Evolutionary conservation across 2,329 filamentous ascomycete species (phyloP).

Genomic region (Escovopsis sp.): DNA sequence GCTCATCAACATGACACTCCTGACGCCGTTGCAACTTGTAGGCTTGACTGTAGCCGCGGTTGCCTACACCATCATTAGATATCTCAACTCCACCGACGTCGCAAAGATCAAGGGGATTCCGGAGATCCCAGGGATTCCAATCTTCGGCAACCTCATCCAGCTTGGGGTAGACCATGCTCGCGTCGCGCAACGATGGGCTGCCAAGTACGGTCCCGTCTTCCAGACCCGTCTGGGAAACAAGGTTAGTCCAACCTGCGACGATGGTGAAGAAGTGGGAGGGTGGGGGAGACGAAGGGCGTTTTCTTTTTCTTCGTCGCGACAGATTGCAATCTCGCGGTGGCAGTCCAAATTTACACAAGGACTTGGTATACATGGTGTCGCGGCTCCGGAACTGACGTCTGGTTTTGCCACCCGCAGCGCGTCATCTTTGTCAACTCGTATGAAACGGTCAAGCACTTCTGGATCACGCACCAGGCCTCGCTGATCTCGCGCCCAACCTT

Average conservation of each 20-base stretch:
- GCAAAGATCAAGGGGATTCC: conserved; percentile 47
- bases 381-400: background rate
- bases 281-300: no score
- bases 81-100: conserved; percentile 35
- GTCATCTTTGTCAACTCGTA: conserved; percentile 70
- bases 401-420: conserved; percentile 24
- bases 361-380: no score
- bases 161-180: conserved; percentile 43
- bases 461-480: conserved; percentile 66
- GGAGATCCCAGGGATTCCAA: conserved; percentile 44
- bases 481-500: conserved; percentile 65
- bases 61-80: conserved; percentile 13
- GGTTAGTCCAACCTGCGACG: conserved; percentile 21
- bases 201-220: conserved; percentile 49
- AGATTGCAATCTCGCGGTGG: no score
- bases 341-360: no score
- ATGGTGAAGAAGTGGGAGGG: no score
- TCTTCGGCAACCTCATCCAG: conserved; percentile 50
- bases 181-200: conserved; percentile 39
- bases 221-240: conserved; percentile 55
- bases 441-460: conserved; percentile 57
- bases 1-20: background rate
- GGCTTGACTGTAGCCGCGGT: conserved; percentile 6
- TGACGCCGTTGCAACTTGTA: conserved; percentile 9
- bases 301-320: background rate